These are phyloP conservation scores for Trichoderma harzianum DNA, from an alignment of 2,329 filamentous ascomycete genomes.

Conservation along the genomic window DNA sequence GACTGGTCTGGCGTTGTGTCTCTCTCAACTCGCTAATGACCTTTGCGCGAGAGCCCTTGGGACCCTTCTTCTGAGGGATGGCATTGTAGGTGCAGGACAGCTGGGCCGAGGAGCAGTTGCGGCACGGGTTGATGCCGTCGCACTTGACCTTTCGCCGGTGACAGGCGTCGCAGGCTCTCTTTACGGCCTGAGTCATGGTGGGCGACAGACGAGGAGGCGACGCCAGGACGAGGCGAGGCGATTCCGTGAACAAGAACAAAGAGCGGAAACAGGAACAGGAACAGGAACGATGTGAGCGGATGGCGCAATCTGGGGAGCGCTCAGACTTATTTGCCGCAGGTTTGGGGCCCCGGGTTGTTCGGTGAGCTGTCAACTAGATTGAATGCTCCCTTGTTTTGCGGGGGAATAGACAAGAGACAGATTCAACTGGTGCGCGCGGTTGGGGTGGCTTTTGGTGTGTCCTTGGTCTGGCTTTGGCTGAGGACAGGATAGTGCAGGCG, in stretches of 20 bases:
- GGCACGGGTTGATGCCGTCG: constrained; percentile 67
- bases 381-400: background rate
- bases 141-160: constrained; percentile 74
- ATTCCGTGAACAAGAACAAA: background rate
- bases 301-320: constrained; percentile 11
- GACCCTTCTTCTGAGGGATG: constrained; percentile 72
- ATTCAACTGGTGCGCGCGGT: background rate
- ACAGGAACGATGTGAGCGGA: background rate
- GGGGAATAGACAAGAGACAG: constrained; percentile 4
- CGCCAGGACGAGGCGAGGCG: background rate
- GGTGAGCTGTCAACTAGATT: background rate
- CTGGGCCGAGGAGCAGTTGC: constrained; percentile 65
- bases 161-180: constrained; percentile 68
- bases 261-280: background rate
- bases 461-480: background rate
- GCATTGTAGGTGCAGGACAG: constrained; percentile 71
- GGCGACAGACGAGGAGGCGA: background rate
- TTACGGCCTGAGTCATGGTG: constrained; percentile 51
- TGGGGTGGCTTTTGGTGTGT: background rate
- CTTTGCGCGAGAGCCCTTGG: constrained; percentile 70
- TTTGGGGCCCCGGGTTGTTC: background rate
- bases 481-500: background rate
- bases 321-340: constrained; percentile 8
- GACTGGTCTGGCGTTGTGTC: constrained; percentile 63
- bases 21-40: constrained; percentile 71